Percentiles rank a stretch among this genome's conserved stretches.
Evolutionary conservation across 257 asterid species (phyloP).

Genomic region (Linderniella brevidens): DNA sequence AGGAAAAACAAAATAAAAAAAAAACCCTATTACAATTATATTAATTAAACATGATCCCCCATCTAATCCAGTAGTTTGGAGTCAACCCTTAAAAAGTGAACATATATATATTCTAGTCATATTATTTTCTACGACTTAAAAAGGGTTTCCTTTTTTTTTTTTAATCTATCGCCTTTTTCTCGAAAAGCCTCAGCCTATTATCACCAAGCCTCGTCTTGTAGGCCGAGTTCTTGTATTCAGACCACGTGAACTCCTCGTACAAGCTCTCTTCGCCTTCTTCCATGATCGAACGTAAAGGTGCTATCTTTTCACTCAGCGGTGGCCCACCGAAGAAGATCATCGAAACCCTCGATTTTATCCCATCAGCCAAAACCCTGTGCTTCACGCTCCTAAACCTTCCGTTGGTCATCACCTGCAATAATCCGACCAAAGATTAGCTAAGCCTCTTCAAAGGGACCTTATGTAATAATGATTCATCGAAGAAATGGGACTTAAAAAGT

Average conservation of each 20-base stretch:
- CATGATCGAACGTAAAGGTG: slow-evolving; percentile 26
- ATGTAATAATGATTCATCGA: not conserved
- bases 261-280: slow-evolving; percentile 36
- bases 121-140: too few species aligned
- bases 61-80: too few species aligned
- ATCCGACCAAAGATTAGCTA: not conserved
- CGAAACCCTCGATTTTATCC: slow-evolving; percentile 26
- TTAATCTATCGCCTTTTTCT: slow-evolving; percentile 10
- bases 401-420: slow-evolving; percentile 47
- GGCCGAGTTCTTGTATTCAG: slow-evolving; percentile 47
- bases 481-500: not conserved
- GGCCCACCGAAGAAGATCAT: slow-evolving; percentile 70
- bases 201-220: slow-evolving; percentile 48
- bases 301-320: slow-evolving; percentile 27
- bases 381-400: slow-evolving; percentile 48
- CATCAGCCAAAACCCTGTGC: slow-evolving; percentile 40
- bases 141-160: too few species aligned
- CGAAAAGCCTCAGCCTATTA: slow-evolving; percentile 29
- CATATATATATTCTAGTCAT: too few species aligned
- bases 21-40: too few species aligned
- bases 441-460: not conserved
- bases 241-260: slow-evolving; percentile 64
- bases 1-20: too few species aligned
- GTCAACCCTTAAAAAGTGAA: too few species aligned
- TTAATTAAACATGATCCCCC: too few species aligned